phyloP scores from a whole-genome alignment of 345 rosid genomes.

The Adansonia digitata region DNA sequence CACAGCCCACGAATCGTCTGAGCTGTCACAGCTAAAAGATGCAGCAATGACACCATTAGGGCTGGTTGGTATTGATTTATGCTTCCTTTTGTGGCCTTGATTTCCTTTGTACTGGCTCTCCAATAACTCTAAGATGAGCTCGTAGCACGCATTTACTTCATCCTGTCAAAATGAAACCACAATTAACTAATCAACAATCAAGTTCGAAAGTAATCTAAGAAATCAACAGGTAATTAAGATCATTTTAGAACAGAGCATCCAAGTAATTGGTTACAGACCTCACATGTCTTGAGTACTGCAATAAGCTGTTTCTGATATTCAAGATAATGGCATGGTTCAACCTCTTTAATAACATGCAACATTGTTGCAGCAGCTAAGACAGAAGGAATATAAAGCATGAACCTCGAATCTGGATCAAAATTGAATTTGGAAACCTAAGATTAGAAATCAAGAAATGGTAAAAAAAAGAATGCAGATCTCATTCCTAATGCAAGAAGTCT shows the following conservation, averaged over 20 bases:
- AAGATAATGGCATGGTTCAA: conserved; percentile 43
- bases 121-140: conserved; percentile 43
- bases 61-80: conserved; percentile 34
- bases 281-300: conserved; percentile 45
- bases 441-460: not conserved
- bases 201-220: not conserved
- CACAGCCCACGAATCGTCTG: conserved; percentile 54
- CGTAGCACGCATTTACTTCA: conserved; percentile 54
- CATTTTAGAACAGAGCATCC: conserved; percentile 2
- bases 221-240: not conserved
- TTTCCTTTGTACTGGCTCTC: conserved; percentile 27
- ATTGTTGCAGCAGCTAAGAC: conserved; percentile 70
- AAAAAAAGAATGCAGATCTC: not conserved
- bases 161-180: conserved; percentile 36
- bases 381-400: conserved; percentile 55
- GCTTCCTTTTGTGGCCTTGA: conserved; percentile 46
- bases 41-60: conserved; percentile 55
- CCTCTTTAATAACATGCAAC: conserved; percentile 56
- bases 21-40: conserved; percentile 64
- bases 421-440: conserved; percentile 9
- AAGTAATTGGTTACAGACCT: conserved; percentile 46
- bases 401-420: conserved; percentile 64
- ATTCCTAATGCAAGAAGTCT: not conserved
- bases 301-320: conserved; percentile 60
- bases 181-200: not conserved